phyloP scores from a whole-genome alignment of 2,329 filamentous ascomycete genomes.

The Fusarium sp. region DNA sequence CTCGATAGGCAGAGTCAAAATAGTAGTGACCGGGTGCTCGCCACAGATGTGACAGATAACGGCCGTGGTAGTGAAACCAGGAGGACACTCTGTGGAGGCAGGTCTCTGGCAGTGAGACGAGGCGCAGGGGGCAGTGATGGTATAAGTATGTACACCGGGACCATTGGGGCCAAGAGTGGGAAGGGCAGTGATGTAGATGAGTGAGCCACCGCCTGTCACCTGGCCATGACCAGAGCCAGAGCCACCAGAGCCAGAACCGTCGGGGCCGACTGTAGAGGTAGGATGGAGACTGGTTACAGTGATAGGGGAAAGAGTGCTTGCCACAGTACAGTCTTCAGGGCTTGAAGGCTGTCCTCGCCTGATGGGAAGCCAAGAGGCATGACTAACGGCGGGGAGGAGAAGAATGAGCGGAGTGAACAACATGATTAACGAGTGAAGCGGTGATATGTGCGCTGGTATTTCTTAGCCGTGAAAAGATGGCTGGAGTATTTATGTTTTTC shows the following conservation, averaged over 20 bases:
- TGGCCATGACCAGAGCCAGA: not conserved
- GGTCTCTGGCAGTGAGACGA: constrained; percentile 7
- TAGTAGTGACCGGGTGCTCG: not conserved
- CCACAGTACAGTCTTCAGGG: constrained; percentile 11
- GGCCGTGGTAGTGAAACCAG: constrained; percentile 17
- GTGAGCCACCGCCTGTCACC: not conserved
- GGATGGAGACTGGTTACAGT: constrained; percentile 15
- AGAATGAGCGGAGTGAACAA: constrained; percentile 14
- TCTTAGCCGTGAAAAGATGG: not conserved
- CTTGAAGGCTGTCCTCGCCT: not conserved
- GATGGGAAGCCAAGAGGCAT: constrained; percentile 21
- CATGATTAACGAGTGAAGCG: constrained; percentile 27
- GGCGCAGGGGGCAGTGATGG: constrained; percentile 19
- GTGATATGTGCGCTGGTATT: not conserved
- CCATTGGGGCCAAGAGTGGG: constrained; percentile 19
- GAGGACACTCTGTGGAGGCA: constrained; percentile 3
- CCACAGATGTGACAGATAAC: constrained; percentile 19
- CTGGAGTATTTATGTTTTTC: constrained; percentile 14
- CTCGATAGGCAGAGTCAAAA: constrained; percentile 23
- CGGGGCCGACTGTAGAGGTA: not conserved
- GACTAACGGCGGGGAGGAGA: constrained; percentile 3
- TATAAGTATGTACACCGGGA: constrained; percentile 19
- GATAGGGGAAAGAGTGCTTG: constrained; percentile 7
- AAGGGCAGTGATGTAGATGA: constrained; percentile 9
- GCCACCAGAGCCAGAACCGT: not conserved